phyloP scores from a whole-genome alignment of 1,284 basidiomycete species.

The Cryptococcus sp. region DNA sequence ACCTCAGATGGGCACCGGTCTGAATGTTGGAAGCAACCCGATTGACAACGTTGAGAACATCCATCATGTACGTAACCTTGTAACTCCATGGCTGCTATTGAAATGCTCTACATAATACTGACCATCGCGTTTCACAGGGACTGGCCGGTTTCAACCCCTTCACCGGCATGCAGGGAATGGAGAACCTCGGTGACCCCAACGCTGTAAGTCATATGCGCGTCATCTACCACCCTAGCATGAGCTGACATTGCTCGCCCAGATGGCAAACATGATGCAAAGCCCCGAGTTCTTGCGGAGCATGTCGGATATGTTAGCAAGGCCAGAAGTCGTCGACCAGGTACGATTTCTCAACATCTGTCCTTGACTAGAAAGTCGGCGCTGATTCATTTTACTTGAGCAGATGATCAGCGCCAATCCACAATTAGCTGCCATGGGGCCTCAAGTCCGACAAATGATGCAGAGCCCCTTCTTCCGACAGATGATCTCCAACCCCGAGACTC shows the following conservation, averaged over 20 bases:
- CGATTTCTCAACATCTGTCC: slow-evolving; percentile 9
- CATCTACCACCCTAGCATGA: not conserved
- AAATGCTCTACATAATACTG: slow-evolving; percentile 5
- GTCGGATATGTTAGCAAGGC: slow-evolving; percentile 68
- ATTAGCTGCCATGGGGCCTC: slow-evolving; percentile 72
- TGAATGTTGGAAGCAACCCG: slow-evolving; percentile 61
- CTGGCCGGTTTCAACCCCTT: slow-evolving; percentile 77
- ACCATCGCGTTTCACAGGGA: slow-evolving; percentile 26
- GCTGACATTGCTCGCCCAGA: slow-evolving; percentile 53
- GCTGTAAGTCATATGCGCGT: slow-evolving; percentile 63
- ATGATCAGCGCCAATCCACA: slow-evolving; percentile 80
- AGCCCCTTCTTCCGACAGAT: slow-evolving; percentile 78
- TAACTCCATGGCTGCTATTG: slow-evolving; percentile 1
- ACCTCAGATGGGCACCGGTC: slow-evolving; percentile 77
- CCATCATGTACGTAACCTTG: slow-evolving; percentile 36
- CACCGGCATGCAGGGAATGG: slow-evolving; percentile 66
- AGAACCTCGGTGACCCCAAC: slow-evolving; percentile 86
- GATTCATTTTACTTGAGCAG: slow-evolving; percentile 36
- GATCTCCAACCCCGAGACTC: slow-evolving; percentile 58
- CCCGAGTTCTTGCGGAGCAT: slow-evolving; percentile 70
- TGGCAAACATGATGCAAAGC: slow-evolving; percentile 79
- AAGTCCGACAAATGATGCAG: slow-evolving; percentile 75
- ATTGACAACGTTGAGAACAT: slow-evolving; percentile 58
- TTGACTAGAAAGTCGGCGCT: not conserved
- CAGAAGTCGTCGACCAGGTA: slow-evolving; percentile 73